A percentile compares a stretch with the other conserved stretches of the same genome.
These are phyloP conservation scores for Cyclotella kingstonii DNA, from an alignment of 108 stramenopile genomes.

Conservation along the genomic window DNA sequence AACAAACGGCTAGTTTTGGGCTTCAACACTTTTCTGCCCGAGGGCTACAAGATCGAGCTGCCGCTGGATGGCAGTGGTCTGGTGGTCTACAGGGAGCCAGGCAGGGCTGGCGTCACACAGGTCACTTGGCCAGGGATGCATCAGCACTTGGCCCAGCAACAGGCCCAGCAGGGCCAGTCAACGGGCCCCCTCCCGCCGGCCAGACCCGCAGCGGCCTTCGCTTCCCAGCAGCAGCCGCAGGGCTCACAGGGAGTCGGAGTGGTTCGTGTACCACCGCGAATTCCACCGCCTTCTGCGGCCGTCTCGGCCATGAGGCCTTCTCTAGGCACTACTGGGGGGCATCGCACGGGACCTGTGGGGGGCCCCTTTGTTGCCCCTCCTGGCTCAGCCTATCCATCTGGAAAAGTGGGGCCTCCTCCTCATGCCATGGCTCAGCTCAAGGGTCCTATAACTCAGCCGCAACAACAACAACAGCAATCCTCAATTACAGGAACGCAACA, in stretches of 20 bases:
- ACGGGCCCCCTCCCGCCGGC: slow-evolving; percentile 18
- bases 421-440: background rate
- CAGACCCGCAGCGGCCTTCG: slow-evolving; percentile 1
- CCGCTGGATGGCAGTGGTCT: slow-evolving; percentile 72
- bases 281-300: background rate
- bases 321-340: background rate
- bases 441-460: background rate
- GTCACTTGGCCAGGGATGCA: slow-evolving; percentile 39
- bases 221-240: background rate
- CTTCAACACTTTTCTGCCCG: slow-evolving; percentile 99
- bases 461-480: slow-evolving; percentile 22
- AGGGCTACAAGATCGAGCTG: slow-evolving; percentile 98
- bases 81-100: slow-evolving; percentile 81
- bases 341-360: background rate
- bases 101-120: slow-evolving; percentile 57
- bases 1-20: slow-evolving; percentile 95
- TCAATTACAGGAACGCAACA: too few relatives aligned
- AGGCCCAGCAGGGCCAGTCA: slow-evolving; percentile 16
- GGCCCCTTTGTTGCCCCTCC: background rate
- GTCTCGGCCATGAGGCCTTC: background rate
- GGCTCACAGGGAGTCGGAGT: too few relatives aligned
- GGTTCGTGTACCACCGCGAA: background rate
- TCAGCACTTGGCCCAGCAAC: slow-evolving; percentile 15
- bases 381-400: background rate
- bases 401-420: background rate